Base-by-base conservation (phyloP, 768 basidiomycete genomes). In the Cystofilobasidium macerans region DNA sequence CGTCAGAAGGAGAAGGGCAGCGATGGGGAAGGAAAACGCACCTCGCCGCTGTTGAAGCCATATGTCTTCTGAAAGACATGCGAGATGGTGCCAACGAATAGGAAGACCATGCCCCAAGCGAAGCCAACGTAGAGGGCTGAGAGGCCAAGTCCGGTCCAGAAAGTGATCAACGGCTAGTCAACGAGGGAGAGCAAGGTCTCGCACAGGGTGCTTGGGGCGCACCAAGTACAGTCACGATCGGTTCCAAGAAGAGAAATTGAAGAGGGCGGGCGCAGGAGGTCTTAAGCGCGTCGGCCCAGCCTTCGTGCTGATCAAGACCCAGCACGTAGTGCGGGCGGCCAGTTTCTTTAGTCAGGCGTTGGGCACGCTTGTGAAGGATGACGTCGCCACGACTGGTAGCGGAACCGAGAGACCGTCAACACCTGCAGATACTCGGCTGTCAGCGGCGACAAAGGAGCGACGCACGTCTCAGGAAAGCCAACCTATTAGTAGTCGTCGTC, bases 231-330 rank as follows among this genome's bases (percentile, higher is more conserved):
- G 71, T 57, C 2, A 75, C 74, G 61, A 75, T 75, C 4, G 74
- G 74, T 57, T 75, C 74, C 11, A 72, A 71, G 45, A 69, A 42
- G 6, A 75, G 72, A 57, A 71, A 75, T 72, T 72, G 62, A 20
- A 75, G 61, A 0, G 74, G 74, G 28, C 74, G 66, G 13, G 72
- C 48, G 36, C 71, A 54, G 0, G 74, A 74, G 3, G 73, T 68
- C 18, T 62, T 65, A 62, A 75, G 54, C 13, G 72, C 43, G 16
- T 62, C 65, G 3, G 32, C 18, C 43, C 72, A 71, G 59, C 69
- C 67, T 26, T 62, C 68, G 45, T 63, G 62, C 51, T 71, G 57
- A 20, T 74, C 43, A 53, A 71, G 71, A 14, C 71, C 71, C 6
- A 28, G 69, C 68, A 62, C 74, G 24, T 73, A 45, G 63, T 75